A percentile compares a stretch with the other conserved stretches of the same genome.
These are phyloP conservation scores for Ailanthus altissimus DNA, from an alignment of 345 rosid species.

Conservation along the genomic window DNA sequence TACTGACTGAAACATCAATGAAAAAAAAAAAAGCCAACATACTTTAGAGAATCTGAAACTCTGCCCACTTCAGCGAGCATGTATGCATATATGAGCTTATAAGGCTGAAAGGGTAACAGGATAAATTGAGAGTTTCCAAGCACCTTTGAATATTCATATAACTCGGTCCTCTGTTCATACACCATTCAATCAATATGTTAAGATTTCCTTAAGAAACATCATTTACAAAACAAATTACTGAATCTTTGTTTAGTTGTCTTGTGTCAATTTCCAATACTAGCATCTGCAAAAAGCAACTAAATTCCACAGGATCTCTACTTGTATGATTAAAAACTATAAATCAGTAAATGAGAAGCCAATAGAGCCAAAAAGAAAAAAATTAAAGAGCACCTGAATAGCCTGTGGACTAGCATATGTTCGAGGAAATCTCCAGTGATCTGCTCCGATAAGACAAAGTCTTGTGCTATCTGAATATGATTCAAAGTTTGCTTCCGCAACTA, in stretches of 20 bases:
- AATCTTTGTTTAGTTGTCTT: not conserved
- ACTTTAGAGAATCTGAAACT: constrained; percentile 90
- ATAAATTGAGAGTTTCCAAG: constrained; percentile 94
- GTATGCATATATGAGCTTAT: constrained; percentile 90
- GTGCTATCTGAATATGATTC: constrained; percentile 80
- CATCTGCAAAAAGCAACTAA: not conserved
- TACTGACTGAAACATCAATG: constrained; percentile 16
- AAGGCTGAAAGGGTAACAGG: constrained; percentile 90
- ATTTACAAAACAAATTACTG: not conserved
- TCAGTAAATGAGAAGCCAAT: not conserved
- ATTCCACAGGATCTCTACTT: not conserved
- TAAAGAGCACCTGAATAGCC: constrained; percentile 70
- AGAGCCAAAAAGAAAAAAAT: constrained; percentile 17
- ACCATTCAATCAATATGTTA: constrained; percentile 31
- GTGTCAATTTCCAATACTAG: not conserved
- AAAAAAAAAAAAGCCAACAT: constrained; percentile 34
- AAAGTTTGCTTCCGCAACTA: constrained; percentile 81
- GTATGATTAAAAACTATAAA: not conserved
- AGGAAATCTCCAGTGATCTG: constrained; percentile 84
- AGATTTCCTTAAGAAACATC: not conserved
- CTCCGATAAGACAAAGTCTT: constrained; percentile 77
- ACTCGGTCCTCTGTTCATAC: constrained; percentile 87
- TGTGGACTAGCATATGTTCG: constrained; percentile 79
- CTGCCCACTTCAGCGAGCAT: constrained; percentile 98
- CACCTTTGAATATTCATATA: constrained; percentile 92